Evolutionary conservation across 2,329 filamentous ascomycete species (phyloP).

Genomic region (Paradendryphiella salina): DNA sequence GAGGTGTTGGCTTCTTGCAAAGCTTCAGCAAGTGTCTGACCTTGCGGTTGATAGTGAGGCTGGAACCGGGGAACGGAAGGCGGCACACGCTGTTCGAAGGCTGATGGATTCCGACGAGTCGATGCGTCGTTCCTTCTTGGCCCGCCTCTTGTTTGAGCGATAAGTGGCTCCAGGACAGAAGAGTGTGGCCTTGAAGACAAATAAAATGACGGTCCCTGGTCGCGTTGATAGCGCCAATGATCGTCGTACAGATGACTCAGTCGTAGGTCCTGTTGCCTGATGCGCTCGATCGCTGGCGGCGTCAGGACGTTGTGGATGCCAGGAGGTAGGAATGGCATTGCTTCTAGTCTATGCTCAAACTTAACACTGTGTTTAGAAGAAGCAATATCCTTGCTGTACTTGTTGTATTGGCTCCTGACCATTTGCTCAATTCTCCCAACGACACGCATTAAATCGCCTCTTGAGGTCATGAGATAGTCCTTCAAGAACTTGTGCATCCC

Average conservation of each 20-base stretch:
- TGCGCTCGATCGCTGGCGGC: slow-evolving; percentile 14
- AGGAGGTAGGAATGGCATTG: slow-evolving; percentile 13
- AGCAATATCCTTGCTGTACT: slow-evolving; percentile 14
- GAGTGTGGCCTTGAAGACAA: slow-evolving; percentile 2
- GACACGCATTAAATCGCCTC: slow-evolving; percentile 15
- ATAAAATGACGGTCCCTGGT: background rate
- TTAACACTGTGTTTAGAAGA: slow-evolving; percentile 8
- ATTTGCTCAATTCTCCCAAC: slow-evolving; percentile 15
- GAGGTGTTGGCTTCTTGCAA: slow-evolving; percentile 10
- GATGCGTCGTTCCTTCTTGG: slow-evolving; percentile 4
- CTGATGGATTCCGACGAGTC: slow-evolving; percentile 3
- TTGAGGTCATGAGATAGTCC: slow-evolving; percentile 19
- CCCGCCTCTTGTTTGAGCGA: slow-evolving; percentile 6
- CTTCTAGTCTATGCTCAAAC: too few relatives aligned
- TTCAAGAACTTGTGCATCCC: slow-evolving; percentile 18
- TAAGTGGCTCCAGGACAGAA: slow-evolving; percentile 8
- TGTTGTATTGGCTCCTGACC: slow-evolving; percentile 12
- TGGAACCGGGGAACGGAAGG: slow-evolving; percentile 7
- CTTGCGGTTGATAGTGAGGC: slow-evolving; percentile 4
- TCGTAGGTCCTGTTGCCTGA: slow-evolving; percentile 15
- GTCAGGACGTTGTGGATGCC: slow-evolving; percentile 14
- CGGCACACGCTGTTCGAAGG: slow-evolving; percentile 5
- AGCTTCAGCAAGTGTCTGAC: slow-evolving; percentile 12
- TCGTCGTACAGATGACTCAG: slow-evolving; percentile 6
- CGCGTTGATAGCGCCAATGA: slow-evolving; percentile 12